Evolutionary conservation across 805 yeast species (phyloP), one percentile per base, ranked within the genome.

Genomic region (Candida morakotiae): DNA sequence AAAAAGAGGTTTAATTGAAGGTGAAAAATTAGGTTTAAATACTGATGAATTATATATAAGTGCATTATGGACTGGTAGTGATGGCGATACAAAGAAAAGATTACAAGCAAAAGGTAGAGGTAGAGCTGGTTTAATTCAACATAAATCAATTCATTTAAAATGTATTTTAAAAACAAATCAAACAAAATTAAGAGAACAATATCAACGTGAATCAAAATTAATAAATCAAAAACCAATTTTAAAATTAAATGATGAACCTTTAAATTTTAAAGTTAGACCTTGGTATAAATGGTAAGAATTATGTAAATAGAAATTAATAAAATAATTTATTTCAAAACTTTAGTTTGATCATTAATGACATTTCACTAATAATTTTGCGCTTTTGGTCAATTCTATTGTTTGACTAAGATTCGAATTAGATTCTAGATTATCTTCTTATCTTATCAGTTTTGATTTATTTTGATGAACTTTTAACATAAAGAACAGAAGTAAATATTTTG

Each of bases 31-130:
- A 45, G 79, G 80, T 2, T 60, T 83, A 43, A 62, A 80, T 43
- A 73, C 78, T 17, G 75, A 81, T 41, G 74, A 74, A 26, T 58
- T 88, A 29, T 86, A 82, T 51, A 74, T 91, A 39, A 77, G 81
- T 30, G 85, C 85, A 53, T 77, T 88, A 41, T 91, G 97, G 97
- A 80, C 80, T 19, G 97, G 96, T 28, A 80, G 88, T 40, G 98
- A 91, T 59, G 96, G 95, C 15, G 53, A 62, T 35, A 79, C 83
- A 81, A 51, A 55, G 20, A 81, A 77, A 58, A 75, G 93, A 57
- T 60, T 79, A 8, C 96, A 91, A 49, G 71, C 74, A 55, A 88
- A 87, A 66, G 96, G 93, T 46, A 80, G 98, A 67, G 96, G 96
- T 46, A 78, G 96, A 60, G 71, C 76, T 15, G 98, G 98, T 56